Base-by-base conservation (phyloP, 108 stramenopile genomes). In the Pinguiococcus pyrenoidosus region DNA sequence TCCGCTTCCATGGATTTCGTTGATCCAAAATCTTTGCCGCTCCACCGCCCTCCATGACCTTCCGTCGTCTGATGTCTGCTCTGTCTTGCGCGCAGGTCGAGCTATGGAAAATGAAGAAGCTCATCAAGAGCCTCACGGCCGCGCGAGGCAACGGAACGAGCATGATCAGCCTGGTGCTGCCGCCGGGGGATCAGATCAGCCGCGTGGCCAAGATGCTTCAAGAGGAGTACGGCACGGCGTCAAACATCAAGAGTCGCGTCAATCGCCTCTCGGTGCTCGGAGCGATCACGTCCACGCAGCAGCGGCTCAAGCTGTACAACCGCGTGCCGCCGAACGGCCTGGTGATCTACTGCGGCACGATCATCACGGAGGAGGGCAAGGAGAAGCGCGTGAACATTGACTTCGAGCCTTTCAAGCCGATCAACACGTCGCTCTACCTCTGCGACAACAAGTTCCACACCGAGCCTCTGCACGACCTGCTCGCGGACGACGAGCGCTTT, bases 81-180 rank as follows among this genome's bases (percentile, higher is more conserved):
- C n/a, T n/a, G n/a, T n/a, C n/a, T n/a, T n/a, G n/a, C n/a, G n/a
- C n/a, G 17, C 87, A 91, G 74, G 88, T 98, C 49, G 91, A 95
- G 68, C 88, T 92, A 49, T 98, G 92, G 86, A 98, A 98, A 73
- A 87, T 99, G 33, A 95, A 99, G 76, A 99, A 99, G 73, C 83
- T 99, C 48, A 94, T 99, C 69, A 94, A 94, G 57, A 88, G 86
- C 34, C 80, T 99, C 32, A 62, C 83, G 46, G 78, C 62, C 28
- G 72, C 72, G 9, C 30, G 66, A 44, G 70, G 96, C 23, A 96
- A 96, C 58, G 96, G 96, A 13, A 99, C 96, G 23, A 87, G 84
- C 68, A 99, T 99, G 96, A 96, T 99, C 55, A 89, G 87, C 22
- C 73, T 99, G 25, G 89, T 99, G 51, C 82, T 96, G 38, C 92